phyloP scores from a whole-genome alignment of 495 filamentous ascomycete genomes.

The Lasiosphaeria ovina region DNA sequence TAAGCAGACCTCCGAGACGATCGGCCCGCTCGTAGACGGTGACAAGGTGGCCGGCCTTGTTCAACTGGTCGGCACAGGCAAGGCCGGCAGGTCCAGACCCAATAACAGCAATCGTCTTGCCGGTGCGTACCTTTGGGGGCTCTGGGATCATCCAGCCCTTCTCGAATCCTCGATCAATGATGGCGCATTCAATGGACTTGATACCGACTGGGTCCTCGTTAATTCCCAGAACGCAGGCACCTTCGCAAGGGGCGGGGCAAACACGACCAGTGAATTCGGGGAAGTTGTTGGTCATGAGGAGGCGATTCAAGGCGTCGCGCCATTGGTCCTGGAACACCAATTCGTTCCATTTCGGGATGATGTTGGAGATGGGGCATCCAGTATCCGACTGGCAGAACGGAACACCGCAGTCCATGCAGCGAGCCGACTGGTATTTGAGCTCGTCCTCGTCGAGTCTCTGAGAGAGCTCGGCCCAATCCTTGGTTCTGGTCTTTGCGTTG shows the following conservation, averaged over 20 bases:
- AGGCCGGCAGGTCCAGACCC: slow-evolving; percentile 94
- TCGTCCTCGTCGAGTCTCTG: slow-evolving; percentile 90
- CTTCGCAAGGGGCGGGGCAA: slow-evolving; percentile 96
- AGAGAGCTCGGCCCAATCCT: slow-evolving; percentile 94
- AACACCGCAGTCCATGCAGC: slow-evolving; percentile 99
- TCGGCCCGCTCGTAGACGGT: slow-evolving; percentile 97
- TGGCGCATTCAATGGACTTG: slow-evolving; percentile 98
- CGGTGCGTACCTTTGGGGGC: slow-evolving; percentile 76
- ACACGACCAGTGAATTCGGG: slow-evolving; percentile 98
- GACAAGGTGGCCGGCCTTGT: slow-evolving; percentile 86
- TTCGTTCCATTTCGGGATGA: slow-evolving; percentile 99
- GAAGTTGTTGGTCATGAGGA: slow-evolving; percentile 99
- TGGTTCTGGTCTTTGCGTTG: slow-evolving; percentile 76
- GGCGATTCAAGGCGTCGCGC: slow-evolving; percentile 90
- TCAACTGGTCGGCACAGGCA: slow-evolving; percentile 90
- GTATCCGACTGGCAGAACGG: slow-evolving; percentile 98
- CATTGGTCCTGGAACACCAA: slow-evolving; percentile 74
- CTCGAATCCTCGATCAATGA: slow-evolving; percentile 98
- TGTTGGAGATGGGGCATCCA: slow-evolving; percentile 97
- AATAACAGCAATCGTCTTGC: slow-evolving; percentile 89
- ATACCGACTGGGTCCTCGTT: slow-evolving; percentile 98
- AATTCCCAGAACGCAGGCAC: slow-evolving; percentile 96
- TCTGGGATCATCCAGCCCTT: slow-evolving; percentile 98
- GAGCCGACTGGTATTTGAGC: slow-evolving; percentile 96
- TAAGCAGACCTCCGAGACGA: slow-evolving; percentile 88